Evolutionary conservation across 371 early-diverging fungal species (phyloP), one percentile per base, ranked within the genome.

Genomic region (Cokeromyces recurvatus): DNA sequence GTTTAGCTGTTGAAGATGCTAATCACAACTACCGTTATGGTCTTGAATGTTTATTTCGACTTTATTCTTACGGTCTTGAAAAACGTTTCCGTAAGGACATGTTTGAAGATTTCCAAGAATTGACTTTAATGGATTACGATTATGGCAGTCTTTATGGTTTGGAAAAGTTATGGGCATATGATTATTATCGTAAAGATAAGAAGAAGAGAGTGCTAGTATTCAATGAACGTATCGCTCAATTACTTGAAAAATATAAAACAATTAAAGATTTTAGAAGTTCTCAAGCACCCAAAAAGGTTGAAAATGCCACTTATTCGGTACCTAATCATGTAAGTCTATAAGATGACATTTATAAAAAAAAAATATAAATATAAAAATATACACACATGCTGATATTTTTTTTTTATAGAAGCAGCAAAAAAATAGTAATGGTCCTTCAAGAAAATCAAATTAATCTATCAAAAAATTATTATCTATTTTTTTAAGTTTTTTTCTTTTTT

Each of bases 161-260:
- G 44, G 94, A 93, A 62, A 93, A 93, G 70, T 87, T 93, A 64
- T 93, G 94, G 92, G 94, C 94, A 5, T 93, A 86, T 57, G 63
- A 87, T 48, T 80, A 68, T 59, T 93, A 89, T 65, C 85, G 92
- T 52, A 84, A 87, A 72, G 87, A 86, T 84, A 70, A 55, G 36
- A 38, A 75, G 64, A 38, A 68, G 77, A 48, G 75, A 80, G 51
- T 25, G 19, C 43, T 43, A 11, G 34, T 21, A 10, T 57, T 90
- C 34, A 64, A 71, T 39, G 51, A 66, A 4, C 82, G 79, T 38
- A 56, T 90, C 46, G 66, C 71, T 48, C 62, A 64, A 32, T 66
- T 75, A 20, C 59, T 90, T 52, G 67, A 68, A 37, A 69, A 67
- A 64, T 87, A 79, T 77, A 77, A 80, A 73, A 61, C 59, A 37